These are phyloP conservation scores for Chloris gayana DNA, from an alignment of 176 grass and related monocot genomes.

Conservation along the genomic window DNA sequence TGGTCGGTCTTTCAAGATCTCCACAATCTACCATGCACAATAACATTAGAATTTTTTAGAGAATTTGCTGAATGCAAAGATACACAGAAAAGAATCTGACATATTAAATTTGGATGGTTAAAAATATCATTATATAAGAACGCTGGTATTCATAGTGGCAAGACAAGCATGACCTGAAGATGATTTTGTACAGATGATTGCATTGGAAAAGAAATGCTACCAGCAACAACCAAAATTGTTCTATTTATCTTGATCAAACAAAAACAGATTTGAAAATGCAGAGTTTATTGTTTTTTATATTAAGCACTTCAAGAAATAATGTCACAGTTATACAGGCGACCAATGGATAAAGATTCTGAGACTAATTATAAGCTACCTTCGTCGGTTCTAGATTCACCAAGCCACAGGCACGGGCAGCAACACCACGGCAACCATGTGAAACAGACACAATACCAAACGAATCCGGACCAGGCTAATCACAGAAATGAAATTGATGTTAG, in stretches of 20 bases:
- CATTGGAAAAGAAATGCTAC: not conserved
- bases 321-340: not conserved
- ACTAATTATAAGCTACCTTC: conserved; percentile 52
- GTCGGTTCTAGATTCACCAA: conserved; percentile 95
- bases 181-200: not conserved
- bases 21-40: conserved; percentile 62
- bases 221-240: not conserved
- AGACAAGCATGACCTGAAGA: not conserved
- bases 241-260: not conserved
- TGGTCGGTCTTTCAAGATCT: conserved; percentile 89
- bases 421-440: conserved; percentile 92
- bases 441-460: conserved; percentile 93
- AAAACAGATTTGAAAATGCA: not conserved
- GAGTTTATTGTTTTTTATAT: not conserved
- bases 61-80: not conserved
- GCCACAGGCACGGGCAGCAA: conserved; percentile 98
- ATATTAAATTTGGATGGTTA: too few species aligned
- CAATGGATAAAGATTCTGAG: not conserved
- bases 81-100: not conserved
- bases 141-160: not conserved
- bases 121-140: not conserved
- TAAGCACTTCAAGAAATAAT: not conserved
- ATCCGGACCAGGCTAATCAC: conserved; percentile 99
- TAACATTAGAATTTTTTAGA: conserved; percentile 25
- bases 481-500: conserved; percentile 22